Evolutionary conservation across 2,329 filamentous ascomycete species (phyloP), one percentile per base, ranked within the genome.

Genomic region (Penicillium sp.): DNA sequence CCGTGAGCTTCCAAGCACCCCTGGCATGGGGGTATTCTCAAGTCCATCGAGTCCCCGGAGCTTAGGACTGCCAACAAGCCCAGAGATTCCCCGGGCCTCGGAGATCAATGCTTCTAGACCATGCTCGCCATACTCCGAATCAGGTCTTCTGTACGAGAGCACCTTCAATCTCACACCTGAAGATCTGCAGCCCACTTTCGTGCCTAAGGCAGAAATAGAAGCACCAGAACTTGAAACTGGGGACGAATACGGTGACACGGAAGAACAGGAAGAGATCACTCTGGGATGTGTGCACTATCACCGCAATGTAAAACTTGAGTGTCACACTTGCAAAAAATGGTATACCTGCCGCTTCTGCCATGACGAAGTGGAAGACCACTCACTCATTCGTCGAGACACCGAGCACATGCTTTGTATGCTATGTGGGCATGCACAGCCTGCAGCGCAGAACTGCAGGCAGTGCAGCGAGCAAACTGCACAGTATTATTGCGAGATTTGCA

Each of bases 391-490:
- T 51, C 88, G 87, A 66, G 89, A 90, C 67, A 99, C 93, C 8
- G 89, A 88, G 73, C 89, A 97, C 69, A 99, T 99, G 94, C 83
- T 99, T 6, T 99, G 94, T 74, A 99, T 99, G 94, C 81, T 92
- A 29, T 99, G 94, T 73, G 86, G 87, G 7, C 91, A 89, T 56
- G 88, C 94, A 2, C 94, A 99, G 69, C 85, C 85, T 56, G 93
- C 90, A 4, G 86, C 86, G 31, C 91, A 96, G 62, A 82, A 85
- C 51, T 99, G 94, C 73, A 81, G 83, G 50, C 82, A 85, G 56
- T 99, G 94, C 72, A 89, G 87, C 19, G 86, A 87, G 65, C 84
- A 86, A 57, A 86, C 91, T 7, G 92, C 93, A 13, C 89, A 89
- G 69, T 97, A 97, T 74, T 99, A 95, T 72, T 99, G 94, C 77